phyloP scores from a whole-genome alignment of 1,139 yeast species.

The Blastobotrys illinoisensis region DNA sequence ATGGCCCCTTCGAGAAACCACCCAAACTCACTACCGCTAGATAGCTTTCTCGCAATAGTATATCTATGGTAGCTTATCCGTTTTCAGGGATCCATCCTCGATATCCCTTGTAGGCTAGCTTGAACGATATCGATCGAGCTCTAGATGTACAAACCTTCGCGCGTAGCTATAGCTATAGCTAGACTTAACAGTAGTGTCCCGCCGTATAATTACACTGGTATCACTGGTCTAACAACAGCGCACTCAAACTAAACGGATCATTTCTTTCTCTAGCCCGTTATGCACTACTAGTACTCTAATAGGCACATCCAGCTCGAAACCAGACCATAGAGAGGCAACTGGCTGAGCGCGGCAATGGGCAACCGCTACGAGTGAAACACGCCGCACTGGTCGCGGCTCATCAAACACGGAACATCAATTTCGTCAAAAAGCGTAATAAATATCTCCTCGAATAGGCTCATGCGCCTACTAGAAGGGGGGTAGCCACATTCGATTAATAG shows the following conservation, averaged over 20 bases:
- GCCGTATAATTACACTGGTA: slow-evolving; percentile 20
- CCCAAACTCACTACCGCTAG: too few relatives aligned
- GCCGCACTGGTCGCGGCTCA: background rate
- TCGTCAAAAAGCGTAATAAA: background rate
- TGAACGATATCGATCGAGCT: too few relatives aligned
- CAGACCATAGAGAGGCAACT: slow-evolving; percentile 9
- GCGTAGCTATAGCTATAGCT: too few relatives aligned
- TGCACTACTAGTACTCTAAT: slow-evolving; percentile 2
- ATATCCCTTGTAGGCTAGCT: too few relatives aligned
- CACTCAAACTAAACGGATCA: slow-evolving; percentile 20
- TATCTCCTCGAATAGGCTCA: background rate
- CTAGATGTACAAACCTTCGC: too few relatives aligned
- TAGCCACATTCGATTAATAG: background rate
- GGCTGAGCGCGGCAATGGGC: slow-evolving; percentile 34
- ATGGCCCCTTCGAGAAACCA: too few relatives aligned
- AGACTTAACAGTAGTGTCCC: too few relatives aligned
- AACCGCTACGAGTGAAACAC: slow-evolving; percentile 3
- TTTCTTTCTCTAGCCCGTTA: slow-evolving; percentile 17
- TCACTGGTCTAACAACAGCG: slow-evolving; percentile 18
- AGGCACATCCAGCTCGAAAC: slow-evolving; percentile 24
- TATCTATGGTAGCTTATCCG: too few relatives aligned
- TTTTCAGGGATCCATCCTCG: too few relatives aligned
- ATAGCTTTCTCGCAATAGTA: too few relatives aligned
- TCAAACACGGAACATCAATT: background rate
- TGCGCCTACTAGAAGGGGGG: background rate